These are phyloP conservation scores for Ophiostoma quercus DNA, from an alignment of 2,329 filamentous ascomycete species.

Conservation along the genomic window DNA sequence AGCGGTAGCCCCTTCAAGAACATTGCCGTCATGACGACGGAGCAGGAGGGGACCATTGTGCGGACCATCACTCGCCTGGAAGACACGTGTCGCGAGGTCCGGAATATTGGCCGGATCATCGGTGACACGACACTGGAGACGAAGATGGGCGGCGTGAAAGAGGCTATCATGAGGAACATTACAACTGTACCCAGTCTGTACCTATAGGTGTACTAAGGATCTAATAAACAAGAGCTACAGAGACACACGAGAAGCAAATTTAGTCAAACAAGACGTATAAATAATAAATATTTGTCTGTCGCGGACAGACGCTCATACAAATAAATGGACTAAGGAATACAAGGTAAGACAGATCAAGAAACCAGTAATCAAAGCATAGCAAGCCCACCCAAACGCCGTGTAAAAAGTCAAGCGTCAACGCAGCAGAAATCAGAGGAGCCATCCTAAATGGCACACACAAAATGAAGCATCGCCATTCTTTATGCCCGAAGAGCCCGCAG, in stretches of 20 bases:
- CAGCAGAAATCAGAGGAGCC: slow-evolving; percentile 46
- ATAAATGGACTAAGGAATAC: neutral
- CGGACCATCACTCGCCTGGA: slow-evolving; percentile 88
- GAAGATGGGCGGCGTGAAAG: slow-evolving; percentile 97
- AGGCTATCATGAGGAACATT: slow-evolving; percentile 95
- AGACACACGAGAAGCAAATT: neutral
- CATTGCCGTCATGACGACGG: slow-evolving; percentile 91
- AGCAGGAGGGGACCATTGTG: slow-evolving; percentile 95
- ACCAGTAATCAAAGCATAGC: neutral
- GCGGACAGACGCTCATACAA: neutral
- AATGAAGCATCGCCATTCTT: neutral
- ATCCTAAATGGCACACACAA: neutral
- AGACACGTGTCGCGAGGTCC: slow-evolving; percentile 94
- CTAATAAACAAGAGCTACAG: neutral
- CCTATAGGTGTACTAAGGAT: slow-evolving; percentile 53
- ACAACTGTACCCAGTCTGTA: slow-evolving; percentile 85
- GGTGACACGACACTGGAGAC: slow-evolving; percentile 87
- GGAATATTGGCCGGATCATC: slow-evolving; percentile 92
- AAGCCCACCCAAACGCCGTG: neutral
- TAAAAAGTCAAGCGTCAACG: neutral
- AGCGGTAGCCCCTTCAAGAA: slow-evolving; percentile 97
- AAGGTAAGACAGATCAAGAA: neutral
- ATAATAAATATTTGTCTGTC: neutral
- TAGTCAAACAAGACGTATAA: neutral
- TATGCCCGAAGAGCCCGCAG: slow-evolving; percentile 52